Conservation (phyloP, 192 early-diverging fungal genomes). For the Entomortierella lignicola region DNA sequence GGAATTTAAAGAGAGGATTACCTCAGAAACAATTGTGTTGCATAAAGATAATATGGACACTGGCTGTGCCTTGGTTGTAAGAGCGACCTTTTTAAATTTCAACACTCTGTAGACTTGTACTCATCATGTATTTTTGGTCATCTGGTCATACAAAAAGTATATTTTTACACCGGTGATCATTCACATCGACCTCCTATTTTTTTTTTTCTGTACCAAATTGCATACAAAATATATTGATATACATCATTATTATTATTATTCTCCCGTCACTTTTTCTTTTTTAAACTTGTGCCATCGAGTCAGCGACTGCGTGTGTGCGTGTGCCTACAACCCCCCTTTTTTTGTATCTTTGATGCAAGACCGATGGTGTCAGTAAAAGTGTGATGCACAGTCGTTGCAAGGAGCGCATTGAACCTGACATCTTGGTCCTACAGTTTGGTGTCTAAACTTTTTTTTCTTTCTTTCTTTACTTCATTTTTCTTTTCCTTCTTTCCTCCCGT, state of each 20-base stretch:
- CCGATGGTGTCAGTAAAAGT: neutral
- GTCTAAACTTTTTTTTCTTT: neutral
- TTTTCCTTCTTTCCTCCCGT: slow-evolving; percentile 2
- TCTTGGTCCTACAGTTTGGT: neutral
- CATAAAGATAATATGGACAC: too few species aligned
- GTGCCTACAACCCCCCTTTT: slow-evolving; percentile 18
- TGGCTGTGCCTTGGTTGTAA: too few species aligned
- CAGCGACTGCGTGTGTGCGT: neutral
- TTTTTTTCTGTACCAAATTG: neutral
- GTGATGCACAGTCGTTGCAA: slow-evolving; percentile 22
- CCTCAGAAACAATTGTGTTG: too few species aligned
- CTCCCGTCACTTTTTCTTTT: too few species aligned
- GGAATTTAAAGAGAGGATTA: too few species aligned
- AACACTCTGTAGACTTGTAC: too few species aligned
- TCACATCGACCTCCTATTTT: too few species aligned
- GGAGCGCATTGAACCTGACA: neutral
- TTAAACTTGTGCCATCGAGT: neutral
- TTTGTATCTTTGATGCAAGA: neutral
- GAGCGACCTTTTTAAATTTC: too few species aligned
- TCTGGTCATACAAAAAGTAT: too few species aligned
- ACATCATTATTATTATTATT: neutral
- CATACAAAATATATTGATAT: too few species aligned
- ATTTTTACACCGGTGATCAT: too few species aligned
- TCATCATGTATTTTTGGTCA: too few species aligned
- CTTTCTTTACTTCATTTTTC: neutral